Conservation (phyloP, 2,329 filamentous ascomycete genomes). For the Thelonectria blattea region DNA sequence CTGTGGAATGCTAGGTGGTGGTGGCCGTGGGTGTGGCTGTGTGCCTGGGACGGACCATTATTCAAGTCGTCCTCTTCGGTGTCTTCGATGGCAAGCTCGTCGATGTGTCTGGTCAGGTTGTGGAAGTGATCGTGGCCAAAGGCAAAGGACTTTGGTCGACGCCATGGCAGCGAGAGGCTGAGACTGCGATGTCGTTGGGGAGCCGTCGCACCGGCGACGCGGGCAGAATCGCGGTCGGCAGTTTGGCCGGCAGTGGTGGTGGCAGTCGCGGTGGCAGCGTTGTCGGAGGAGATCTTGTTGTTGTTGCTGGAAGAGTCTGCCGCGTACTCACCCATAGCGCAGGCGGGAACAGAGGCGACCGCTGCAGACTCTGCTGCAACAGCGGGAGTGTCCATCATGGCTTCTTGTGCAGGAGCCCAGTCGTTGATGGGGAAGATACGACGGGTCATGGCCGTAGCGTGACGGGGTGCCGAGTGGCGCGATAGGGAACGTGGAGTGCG, state of each 20-base stretch:
- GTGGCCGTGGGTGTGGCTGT: constrained; percentile 34
- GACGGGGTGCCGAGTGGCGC: constrained; percentile 15
- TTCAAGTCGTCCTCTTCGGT: constrained; percentile 34
- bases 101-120: constrained; percentile 38
- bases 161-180: constrained; percentile 58
- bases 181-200: constrained; percentile 54
- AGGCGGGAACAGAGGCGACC: background rate
- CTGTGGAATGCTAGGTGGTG: constrained; percentile 36
- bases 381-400: constrained; percentile 39
- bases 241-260: constrained; percentile 9
- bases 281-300: background rate
- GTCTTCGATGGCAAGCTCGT: constrained; percentile 44
- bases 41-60: constrained; percentile 30
- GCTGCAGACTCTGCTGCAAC: constrained; percentile 25
- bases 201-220: constrained; percentile 10
- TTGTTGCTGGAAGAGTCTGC: background rate
- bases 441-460: constrained; percentile 39
- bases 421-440: constrained; percentile 50
- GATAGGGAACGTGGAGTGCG: constrained; percentile 1
- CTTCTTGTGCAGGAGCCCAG: constrained; percentile 52
- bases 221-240: constrained; percentile 15
- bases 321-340: constrained; percentile 9
- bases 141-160: constrained; percentile 52
- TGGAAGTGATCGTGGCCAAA: constrained; percentile 44
- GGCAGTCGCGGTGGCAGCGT: constrained; percentile 15